These are phyloP conservation scores for Ophiostoma fasciatum DNA, from an alignment of 2,329 filamentous ascomycete genomes.

Conservation along the genomic window DNA sequence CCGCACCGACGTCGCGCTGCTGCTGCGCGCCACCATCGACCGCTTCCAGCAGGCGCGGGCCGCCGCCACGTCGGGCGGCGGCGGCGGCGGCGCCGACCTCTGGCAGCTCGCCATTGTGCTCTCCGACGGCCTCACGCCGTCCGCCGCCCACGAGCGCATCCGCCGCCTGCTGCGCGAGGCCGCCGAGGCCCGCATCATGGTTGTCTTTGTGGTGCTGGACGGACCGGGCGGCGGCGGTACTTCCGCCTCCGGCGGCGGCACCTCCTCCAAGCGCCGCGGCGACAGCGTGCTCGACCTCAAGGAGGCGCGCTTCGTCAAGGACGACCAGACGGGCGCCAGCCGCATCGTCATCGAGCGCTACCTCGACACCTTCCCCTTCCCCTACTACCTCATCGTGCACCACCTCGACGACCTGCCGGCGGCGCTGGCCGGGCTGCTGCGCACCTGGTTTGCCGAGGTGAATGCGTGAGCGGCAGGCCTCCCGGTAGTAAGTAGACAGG, in stretches of 20 bases:
- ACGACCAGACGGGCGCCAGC: slow-evolving; percentile 38
- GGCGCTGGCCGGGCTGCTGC: slow-evolving; percentile 72
- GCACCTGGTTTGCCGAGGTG: slow-evolving; percentile 86
- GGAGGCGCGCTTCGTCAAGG: slow-evolving; percentile 66
- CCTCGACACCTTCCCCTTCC: slow-evolving; percentile 90
- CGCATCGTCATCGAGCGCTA: slow-evolving; percentile 77
- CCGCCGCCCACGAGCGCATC: slow-evolving; percentile 65
- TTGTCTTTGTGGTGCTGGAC: slow-evolving; percentile 96
- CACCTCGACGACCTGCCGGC: slow-evolving; percentile 82
- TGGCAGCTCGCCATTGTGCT: slow-evolving; percentile 94
- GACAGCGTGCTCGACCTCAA: slow-evolving; percentile 76
- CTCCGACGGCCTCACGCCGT: slow-evolving; percentile 83
- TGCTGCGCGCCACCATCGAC: slow-evolving; percentile 65
- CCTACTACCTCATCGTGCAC: slow-evolving; percentile 90
- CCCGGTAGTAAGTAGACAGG: too few relatives aligned
- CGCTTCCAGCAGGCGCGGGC: slow-evolving; percentile 65
- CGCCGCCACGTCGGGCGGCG: slow-evolving; percentile 15
- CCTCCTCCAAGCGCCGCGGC: slow-evolving; percentile 23
- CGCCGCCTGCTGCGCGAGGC: slow-evolving; percentile 72
- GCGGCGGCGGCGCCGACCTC: slow-evolving; percentile 45
- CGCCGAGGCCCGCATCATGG: slow-evolving; percentile 88
- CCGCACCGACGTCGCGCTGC: slow-evolving; percentile 67
- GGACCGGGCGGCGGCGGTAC: slow-evolving; percentile 39
- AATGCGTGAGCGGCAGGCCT: too few relatives aligned
- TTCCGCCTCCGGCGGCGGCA: slow-evolving; percentile 1